Base-by-base conservation (phyloP, 306 rosid species). In the Lathyrus oleraceus region DNA sequence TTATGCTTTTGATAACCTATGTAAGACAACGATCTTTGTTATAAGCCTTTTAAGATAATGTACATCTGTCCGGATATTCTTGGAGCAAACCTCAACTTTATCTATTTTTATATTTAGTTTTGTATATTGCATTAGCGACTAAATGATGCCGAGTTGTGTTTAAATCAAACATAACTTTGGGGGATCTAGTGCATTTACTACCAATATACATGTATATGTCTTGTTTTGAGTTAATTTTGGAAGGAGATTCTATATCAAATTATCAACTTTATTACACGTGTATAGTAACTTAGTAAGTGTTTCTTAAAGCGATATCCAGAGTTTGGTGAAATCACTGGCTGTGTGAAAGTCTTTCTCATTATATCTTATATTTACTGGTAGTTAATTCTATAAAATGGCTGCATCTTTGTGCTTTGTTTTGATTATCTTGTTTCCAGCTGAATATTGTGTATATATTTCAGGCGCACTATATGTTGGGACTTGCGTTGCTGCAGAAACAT, bases 391-490 rank as follows among this genome's bases (percentile, higher is more conserved):
- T 47, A 40, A 43, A n/a, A 61, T 19, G 14, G 70, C 42, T 5
- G 5, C 15, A 17, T 48, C 13, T 23, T 11, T 57, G 45, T 30
- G 27, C 48, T 56, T 58, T 72, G 63, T 38, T 64, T 64, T 66
- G 76, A 59, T 67, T 48, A 17, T 57, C 43, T 53, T 80, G 44
- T 59, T 19, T 65, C 45, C 36, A 20, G 12, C 72, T 71, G 64
- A 61, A 36, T 15, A 57, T 56, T 61, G 59, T 81, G 58, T 56
- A 61, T 32, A 64, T 43, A 63, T 86, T 61, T 48, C 86, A 95
- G 99, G 99, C 87, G 28, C 91, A 95, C 82, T 95, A 91, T 78
- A 83, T 86, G 85, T 73, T 95, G 89, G 99, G 97, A 78, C 97
- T 91, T 71, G 88, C 90, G 53, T 82, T 95, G 67, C 80, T 91